Conservation (phyloP, 2,329 filamentous ascomycete genomes). For the Metarhizium album region DNA sequence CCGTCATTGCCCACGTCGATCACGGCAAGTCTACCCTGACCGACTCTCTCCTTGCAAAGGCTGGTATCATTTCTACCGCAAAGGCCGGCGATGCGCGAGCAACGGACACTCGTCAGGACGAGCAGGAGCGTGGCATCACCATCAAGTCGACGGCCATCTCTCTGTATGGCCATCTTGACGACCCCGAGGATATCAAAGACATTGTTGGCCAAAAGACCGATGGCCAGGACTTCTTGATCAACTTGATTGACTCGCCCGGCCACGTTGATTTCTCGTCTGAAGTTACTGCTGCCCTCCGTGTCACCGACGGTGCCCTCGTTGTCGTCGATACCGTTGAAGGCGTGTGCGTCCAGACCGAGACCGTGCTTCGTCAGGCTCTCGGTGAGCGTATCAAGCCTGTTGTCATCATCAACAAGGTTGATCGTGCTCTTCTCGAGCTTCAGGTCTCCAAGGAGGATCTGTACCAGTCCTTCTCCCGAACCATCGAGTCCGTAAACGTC, state of each 20-base stretch:
- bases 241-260: conserved; percentile 98
- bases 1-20: conserved; percentile 99
- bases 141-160: conserved; percentile 99
- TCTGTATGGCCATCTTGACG: conserved; percentile 75
- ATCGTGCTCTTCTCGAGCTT: conserved; percentile 97
- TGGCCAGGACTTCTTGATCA: conserved; percentile 98
- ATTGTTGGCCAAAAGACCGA: conserved; percentile 78
- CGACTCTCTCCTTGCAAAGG: conserved; percentile 97
- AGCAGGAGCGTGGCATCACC: conserved; percentile 99
- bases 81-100: conserved; percentile 95
- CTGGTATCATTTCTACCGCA: conserved; percentile 97
- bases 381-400: conserved; percentile 99
- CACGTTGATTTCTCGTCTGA: conserved; percentile 99
- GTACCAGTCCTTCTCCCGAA: conserved; percentile 99
- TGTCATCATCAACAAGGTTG: conserved; percentile 99
- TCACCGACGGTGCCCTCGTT: conserved; percentile 98
- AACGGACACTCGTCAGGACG: conserved; percentile 93
- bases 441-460: conserved; percentile 98
- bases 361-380: conserved; percentile 95
- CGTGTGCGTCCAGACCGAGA: conserved; percentile 99
- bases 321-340: conserved; percentile 99
- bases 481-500: conserved; percentile 99
- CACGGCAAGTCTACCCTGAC: conserved; percentile 99
- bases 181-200: conserved; percentile 86
- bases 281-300: conserved; percentile 98